Base-by-base conservation (phyloP, 225 moss, liverwort and hornwort genomes). In the Sphagnum contortum region DNA sequence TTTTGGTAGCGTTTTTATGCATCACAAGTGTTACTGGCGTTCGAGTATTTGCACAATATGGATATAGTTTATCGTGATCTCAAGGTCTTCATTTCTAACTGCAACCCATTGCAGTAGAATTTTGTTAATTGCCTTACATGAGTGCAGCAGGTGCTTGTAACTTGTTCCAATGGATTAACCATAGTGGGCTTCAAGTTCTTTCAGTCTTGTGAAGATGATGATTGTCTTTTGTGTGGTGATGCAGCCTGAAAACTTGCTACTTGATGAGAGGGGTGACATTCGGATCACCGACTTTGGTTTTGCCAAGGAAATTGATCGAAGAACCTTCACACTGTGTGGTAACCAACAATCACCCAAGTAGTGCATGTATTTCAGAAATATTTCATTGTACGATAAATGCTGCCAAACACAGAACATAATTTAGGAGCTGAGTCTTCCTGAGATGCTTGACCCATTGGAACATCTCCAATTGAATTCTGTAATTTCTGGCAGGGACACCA, bases 251-350 rank as follows among this genome's bases (percentile, higher is more conserved):
- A 96, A 96, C 69, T 72, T 96, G 77, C 72, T 96, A 45, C 79
- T 96, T 62, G 92, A 96, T 66, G 84, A 79, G 60, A 89, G 86
- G 61, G 95, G 95, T 59, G 92, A 96, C 81, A 69, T 96, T 75
- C 90, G 90, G 73, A 87, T 96, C 65, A 87, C 92, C 45, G 95
- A 92, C 70, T 92, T 96, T 77, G 95, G 95, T 10, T 96, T 96
- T 57, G 92, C 95, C 2, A 96, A 96, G 75, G 81, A 92, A 75
- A 90, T 96, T 60, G 92, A 96, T 52, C 82, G 87, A 56, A 86
- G 95, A 79, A 82, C 69, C 4, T 86, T 69, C 62, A 82, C 74
- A 3, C 66, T 76, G 60, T 89, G 87, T 73, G 87, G 87, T 87
- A 75, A 70, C 11, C 58, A 29, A 29, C 29, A 29, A 29, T 29